Evolutionary conservation across 2,329 filamentous ascomycete species (phyloP), one percentile per base, ranked within the genome.

Genomic region (Ceratocystis lukuohia): DNA sequence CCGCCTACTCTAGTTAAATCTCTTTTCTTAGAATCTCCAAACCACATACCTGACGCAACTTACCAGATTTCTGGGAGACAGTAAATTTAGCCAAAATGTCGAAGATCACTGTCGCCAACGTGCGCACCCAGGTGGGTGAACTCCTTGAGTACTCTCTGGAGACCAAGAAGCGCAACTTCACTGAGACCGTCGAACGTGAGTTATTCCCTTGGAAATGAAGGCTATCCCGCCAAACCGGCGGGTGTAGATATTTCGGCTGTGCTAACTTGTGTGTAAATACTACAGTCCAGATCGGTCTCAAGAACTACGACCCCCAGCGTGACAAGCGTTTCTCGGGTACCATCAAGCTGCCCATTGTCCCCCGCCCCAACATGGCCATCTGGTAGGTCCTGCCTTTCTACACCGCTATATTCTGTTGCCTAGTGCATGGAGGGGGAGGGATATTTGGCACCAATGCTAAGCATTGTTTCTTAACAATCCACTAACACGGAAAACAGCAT

Each of bases 251-350:
- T 28, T 7, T 37, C 22, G 8, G 17, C 1, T 33, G 44, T 57
- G 46, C 68, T 67, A 65, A 69, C 64, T 59, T 62, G 33, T 30
- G 37, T 28, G 22, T 10, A 28, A 25, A 53, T 20, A 33, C n/a
- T 63, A 37, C 57, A 69, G 68, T 89, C 73, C 85, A 91, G 80
- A 94, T 95, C 84, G 90, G 90, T 79, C 87, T 96, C 78, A 95
- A 96, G 89, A 96, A 96, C 88, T 96, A 96, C 84, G 89, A 99
- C 79, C 93, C 94, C 77, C 84, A 97, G 88, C 93, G 94, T 91
- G 94, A 99, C 84, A 99, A 99, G 93, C 93, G 93, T 96, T 99
- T 99, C 93, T 96, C 90, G 68, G 94, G 94, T 80, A 97, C 94
- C 80, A 89, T 99, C 84, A 91, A 88, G 83, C 89, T 97, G 75